A percentile compares a stretch with the other conserved stretches of the same genome.
These are phyloP conservation scores for Irpex sp. DNA, from an alignment of 1,284 basidiomycete genomes.

Conservation along the genomic window DNA sequence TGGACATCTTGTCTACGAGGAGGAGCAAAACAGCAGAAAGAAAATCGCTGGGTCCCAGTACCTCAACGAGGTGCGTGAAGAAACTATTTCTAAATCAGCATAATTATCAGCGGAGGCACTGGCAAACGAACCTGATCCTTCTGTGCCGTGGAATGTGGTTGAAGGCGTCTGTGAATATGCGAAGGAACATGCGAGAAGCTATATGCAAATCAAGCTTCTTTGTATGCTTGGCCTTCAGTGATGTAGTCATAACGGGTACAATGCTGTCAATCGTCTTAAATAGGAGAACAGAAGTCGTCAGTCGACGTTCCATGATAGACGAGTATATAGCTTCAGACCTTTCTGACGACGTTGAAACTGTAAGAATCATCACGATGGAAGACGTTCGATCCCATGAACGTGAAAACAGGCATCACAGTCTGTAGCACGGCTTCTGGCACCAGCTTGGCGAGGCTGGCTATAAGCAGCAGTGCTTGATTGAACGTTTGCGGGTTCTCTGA, in stretches of 20 bases:
- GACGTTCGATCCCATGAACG: constrained; percentile 97
- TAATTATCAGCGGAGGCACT: neutral
- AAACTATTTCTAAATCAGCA: constrained; percentile 50
- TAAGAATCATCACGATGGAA: constrained; percentile 96
- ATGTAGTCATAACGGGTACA: constrained; percentile 88
- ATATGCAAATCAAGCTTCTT: constrained; percentile 60
- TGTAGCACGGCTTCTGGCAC: constrained; percentile 90
- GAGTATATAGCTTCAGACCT: constrained; percentile 42
- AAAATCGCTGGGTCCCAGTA: constrained; percentile 81
- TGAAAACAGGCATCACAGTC: constrained; percentile 98
- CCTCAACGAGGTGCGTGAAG: constrained; percentile 88
- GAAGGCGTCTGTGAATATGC: constrained; percentile 87
- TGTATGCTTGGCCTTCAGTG: constrained; percentile 56
- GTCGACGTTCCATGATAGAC: neutral
- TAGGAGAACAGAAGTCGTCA: constrained; percentile 1
- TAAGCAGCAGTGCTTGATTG: constrained; percentile 89
- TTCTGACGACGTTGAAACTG: constrained; percentile 93
- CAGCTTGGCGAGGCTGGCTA: constrained; percentile 81
- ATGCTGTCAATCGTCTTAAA: constrained; percentile 86
- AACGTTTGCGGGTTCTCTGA: constrained; percentile 93
- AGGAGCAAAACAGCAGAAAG: constrained; percentile 85
- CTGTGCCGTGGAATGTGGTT: constrained; percentile 87
- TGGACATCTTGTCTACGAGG: constrained; percentile 76
- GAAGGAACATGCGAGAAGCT: constrained; percentile 70
- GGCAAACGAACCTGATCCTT: constrained; percentile 62